Evolutionary conservation across 176 grass and related monocot species (phyloP), one percentile per base, ranked within the genome.

Genomic region (Oryza australiensis): DNA sequence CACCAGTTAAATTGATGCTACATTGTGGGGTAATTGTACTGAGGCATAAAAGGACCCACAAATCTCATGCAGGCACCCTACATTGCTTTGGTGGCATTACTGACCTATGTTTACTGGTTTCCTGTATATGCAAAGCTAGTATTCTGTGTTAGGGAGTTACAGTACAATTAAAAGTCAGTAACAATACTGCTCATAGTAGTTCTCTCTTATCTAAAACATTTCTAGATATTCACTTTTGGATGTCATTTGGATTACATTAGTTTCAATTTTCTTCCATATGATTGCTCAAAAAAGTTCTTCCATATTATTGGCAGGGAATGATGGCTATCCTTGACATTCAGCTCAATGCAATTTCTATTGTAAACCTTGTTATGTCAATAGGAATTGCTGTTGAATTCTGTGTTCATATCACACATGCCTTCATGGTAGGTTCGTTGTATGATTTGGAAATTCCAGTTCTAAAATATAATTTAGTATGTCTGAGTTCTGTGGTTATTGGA

Each of bases 381-480:
- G 96, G 96, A 90, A 99, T 99, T 81, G 93, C 96, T 82, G 90
- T 99, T 62, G 96, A 99, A 74, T 99, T 99, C 81, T 99, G 96
- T 77, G 96, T 99, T 87, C 96, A 99, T 86, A 99, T 99, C 62
- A 95, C 93, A 18, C 96, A 99, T 85, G 88, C 93, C 63, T 99
- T 93, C 77, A 86, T 90, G 90, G 96, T 99, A 76, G 67, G 96
- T 99, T 71, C 78, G 76, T 73, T 74, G 53, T 38, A 37, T n/a
- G 8, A 37, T 37, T 37, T 37, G 35, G 72, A 86, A 82, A 40
- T 91, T 40, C 32, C 24, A 67, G 26, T 67, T 83, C 12, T 26
- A 62, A 76, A 51, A 45, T 18, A 73, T 29, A 65, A 78, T 78
- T 66, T 4, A 73, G 3, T 41, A 82, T 66, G 64, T 3, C 28